A percentile compares a stretch with the other conserved stretches of the same genome.
Evolutionary conservation across 2,329 filamentous ascomycete species (phyloP).

Genomic region (Claviceps sp.): DNA sequence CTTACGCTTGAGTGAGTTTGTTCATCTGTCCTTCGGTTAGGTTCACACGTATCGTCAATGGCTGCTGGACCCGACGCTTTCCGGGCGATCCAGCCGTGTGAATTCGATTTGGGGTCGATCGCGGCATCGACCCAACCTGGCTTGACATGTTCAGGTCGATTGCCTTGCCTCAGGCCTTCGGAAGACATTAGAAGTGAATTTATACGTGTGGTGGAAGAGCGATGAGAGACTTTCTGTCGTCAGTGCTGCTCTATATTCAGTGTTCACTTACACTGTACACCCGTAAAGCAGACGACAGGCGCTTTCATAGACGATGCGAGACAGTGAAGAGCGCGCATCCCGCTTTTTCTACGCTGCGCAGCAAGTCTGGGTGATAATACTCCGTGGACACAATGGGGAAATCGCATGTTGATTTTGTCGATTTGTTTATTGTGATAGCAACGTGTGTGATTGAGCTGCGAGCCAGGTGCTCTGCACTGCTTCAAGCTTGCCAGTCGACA

Average conservation of each 20-base stretch:
- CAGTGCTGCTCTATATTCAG: not conserved
- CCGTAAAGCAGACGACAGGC: too few relatives aligned
- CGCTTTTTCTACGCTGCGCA: not conserved
- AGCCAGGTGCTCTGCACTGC: not conserved
- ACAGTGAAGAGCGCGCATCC: too few relatives aligned
- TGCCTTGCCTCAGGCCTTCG: not conserved
- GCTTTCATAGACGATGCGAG: too few relatives aligned
- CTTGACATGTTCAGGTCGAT: not conserved
- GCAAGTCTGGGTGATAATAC: not conserved
- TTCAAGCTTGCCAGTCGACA: not conserved
- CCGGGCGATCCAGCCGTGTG: constrained; percentile 16
- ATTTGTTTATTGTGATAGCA: not conserved
- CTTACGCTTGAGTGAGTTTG: constrained; percentile 32
- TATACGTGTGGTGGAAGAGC: not conserved
- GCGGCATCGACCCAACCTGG: not conserved
- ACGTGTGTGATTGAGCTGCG: not conserved
- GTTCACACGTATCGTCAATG: constrained; percentile 33
- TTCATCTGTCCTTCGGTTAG: constrained; percentile 36
- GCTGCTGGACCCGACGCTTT: constrained; percentile 21
- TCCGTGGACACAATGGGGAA: not conserved
- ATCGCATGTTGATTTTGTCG: not conserved
- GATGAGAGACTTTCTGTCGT: not conserved
- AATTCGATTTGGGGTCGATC: constrained; percentile 15
- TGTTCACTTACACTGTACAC: too few relatives aligned
- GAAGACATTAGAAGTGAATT: not conserved